phyloP scores from a whole-genome alignment of 495 filamentous ascomycete species.

The Mytilinidion resinicola region DNA sequence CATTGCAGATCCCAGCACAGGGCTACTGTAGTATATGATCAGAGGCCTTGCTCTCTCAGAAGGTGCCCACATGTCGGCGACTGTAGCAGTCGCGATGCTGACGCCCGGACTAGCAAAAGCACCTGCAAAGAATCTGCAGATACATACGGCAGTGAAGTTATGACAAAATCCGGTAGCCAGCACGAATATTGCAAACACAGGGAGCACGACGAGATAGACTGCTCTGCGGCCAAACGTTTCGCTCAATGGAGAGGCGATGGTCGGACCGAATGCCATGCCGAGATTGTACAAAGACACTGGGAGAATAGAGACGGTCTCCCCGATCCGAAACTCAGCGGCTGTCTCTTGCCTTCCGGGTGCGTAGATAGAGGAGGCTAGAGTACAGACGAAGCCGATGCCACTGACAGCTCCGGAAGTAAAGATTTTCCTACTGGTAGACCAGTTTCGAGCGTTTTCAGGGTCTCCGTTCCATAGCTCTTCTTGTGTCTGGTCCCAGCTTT shows the following conservation, averaged over 20 bases:
- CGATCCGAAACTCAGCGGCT: constrained; percentile 14
- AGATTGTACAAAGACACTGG: constrained; percentile 27
- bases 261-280: constrained; percentile 27
- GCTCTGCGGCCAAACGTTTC: constrained; percentile 27
- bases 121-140: constrained; percentile 30
- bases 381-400: constrained; percentile 7
- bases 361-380: constrained; percentile 30
- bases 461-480: neutral
- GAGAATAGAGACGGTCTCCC: constrained; percentile 24
- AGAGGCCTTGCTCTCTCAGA: neutral
- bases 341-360: constrained; percentile 23
- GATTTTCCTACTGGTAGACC: neutral
- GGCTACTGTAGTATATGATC: constrained; percentile 8
- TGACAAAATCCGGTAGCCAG: constrained; percentile 28
- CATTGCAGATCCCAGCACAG: constrained; percentile 6
- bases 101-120: constrained; percentile 20
- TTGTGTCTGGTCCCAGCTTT: no score
- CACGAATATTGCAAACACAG: constrained; percentile 28
- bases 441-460: constrained; percentile 2
- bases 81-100: constrained; percentile 4
- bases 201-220: constrained; percentile 22
- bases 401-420: neutral
- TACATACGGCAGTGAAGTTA: constrained; percentile 10
- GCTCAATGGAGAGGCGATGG: constrained; percentile 28
- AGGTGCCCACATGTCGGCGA: constrained; percentile 3